Percentiles rank a stretch among this genome's conserved stretches.
Evolutionary conservation across 768 basidiomycete species (phyloP).

Genomic region (Lactarius psammicola): DNA sequence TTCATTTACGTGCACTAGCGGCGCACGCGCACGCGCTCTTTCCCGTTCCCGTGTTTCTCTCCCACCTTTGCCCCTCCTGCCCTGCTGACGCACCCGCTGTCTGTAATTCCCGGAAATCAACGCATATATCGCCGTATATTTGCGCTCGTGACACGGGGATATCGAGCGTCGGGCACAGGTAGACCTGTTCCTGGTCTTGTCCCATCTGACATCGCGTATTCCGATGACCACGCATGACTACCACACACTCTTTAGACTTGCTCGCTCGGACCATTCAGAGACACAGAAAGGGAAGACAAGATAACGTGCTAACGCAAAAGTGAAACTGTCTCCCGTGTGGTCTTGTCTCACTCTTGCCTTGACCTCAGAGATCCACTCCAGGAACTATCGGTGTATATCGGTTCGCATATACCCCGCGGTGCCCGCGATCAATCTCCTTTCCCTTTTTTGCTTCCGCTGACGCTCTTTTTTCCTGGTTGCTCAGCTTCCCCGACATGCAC

Average conservation of each 20-base stretch:
- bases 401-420: not conserved
- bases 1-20: slow-evolving; percentile 18
- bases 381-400: not conserved
- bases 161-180: not conserved
- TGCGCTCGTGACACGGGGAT: slow-evolving; percentile 25
- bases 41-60: slow-evolving; percentile 6
- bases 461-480: not conserved
- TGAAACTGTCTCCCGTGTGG: not conserved
- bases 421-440: slow-evolving; percentile 1
- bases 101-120: slow-evolving; percentile 15
- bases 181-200: not conserved
- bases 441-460: not conserved
- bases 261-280: not conserved
- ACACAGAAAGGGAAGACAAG: not conserved
- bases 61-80: slow-evolving; percentile 4
- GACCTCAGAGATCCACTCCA: not conserved
- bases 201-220: slow-evolving; percentile 4
- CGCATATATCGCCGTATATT: slow-evolving; percentile 19
- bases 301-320: not conserved
- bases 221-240: not conserved
- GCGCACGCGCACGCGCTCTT: not conserved
- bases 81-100: slow-evolving; percentile 21
- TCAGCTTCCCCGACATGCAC: slow-evolving; percentile 4
- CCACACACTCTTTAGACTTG: not conserved
- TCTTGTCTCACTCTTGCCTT: not conserved